Base-by-base conservation (phyloP, 768 basidiomycete genomes). In the Boletus pseudopeckii region DNA sequence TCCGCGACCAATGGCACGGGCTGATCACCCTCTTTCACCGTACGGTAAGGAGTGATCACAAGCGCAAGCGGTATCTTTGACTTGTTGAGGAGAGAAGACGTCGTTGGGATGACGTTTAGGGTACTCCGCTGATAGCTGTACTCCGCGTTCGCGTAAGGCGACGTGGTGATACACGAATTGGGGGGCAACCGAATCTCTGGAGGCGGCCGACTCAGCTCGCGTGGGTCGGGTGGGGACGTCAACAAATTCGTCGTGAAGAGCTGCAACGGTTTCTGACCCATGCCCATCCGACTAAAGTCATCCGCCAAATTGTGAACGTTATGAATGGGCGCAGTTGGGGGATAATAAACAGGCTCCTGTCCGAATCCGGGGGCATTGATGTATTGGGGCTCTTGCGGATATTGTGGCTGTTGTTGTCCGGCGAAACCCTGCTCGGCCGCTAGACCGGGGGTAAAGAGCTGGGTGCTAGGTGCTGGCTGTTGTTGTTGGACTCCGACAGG, bases 101-200 rank as follows among this genome's bases (percentile, higher is more conserved):
- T 90, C 7, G 91, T 94, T 5, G 96, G 96, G 55, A 98, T 83
- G n/a, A 89, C 85, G 66, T 95, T 96, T 53, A 98, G 66, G 1
- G 97, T 99, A 56, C 78, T 84, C 45, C 97, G 85, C 73, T 95
- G 91, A 72, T 98, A 98, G 14, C 90, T 93, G 32, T 85, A 79
- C 68, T 98, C 88, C 14, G 94, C 87, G 61, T 94, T 93, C 34
- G 90, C 89, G 17, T 74, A 77, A 1, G 87, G 90, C 30, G 86
- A 84, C 14, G 85, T 84, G 6, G 91, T 88, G 48, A 94, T 77
- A 58, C 81, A 87, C 6, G 92, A 83, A 57, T 88, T 88, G 10
- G 92, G 87, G 2, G 96, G 95, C 2, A 98, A 77, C 22, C 87
- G 80, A 53, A 96, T 95, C 55, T 92, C 90, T 5, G 97, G 97